Evolutionary conservation across 78 protist genomes (phyloP), one percentile per base, ranked within the genome.

Genomic region (Dictyostelium intermedium): DNA sequence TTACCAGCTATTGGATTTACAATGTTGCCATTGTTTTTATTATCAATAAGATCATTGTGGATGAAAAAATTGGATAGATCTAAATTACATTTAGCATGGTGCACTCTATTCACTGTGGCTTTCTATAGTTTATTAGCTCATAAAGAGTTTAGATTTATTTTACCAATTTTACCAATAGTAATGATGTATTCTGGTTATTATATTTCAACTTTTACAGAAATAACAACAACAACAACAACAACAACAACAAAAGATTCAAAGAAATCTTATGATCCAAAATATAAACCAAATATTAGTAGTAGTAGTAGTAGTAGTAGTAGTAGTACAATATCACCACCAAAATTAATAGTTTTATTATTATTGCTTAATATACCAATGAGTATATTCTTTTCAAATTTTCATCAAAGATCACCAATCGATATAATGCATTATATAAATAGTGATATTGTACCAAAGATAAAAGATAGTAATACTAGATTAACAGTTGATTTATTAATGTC

Each of bases 401-500:
- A 89, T 80, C 94, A 89, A 69, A 45, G 85, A 66, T 80, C 87
- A 70, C 94, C 94, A 80, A 89, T 89, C 39, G 94, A 89, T 80
- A 81, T 89, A 18, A 80, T 89, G 61, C 82, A 86, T 13, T 89
- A 89, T 27, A 80, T 89, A 27, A 89, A 80, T 27, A 7, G 13
- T 14, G 41, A 89, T 18, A 61, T 89, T 1, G 60, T 56, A 8
- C 93, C 93, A 60, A 32, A 32, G 35, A 72, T 45, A 39, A 56
- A 56, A 56, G 27, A 56, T 56, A 27, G 27, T 66, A 6, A 23
- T 50, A 32, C 79, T n/a, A n/a, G n/a, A 16, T 39, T 50, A 45
- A 45, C 74, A 34, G 85, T 95, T 30, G 95, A 95, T 81, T 74
- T 96, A 50, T 78, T 97, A 73, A 82, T 82, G 45, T 96, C 97